phyloP scores from a whole-genome alignment of 2,329 filamentous ascomycete genomes.

The Arthrobotrys musiformis region DNA sequence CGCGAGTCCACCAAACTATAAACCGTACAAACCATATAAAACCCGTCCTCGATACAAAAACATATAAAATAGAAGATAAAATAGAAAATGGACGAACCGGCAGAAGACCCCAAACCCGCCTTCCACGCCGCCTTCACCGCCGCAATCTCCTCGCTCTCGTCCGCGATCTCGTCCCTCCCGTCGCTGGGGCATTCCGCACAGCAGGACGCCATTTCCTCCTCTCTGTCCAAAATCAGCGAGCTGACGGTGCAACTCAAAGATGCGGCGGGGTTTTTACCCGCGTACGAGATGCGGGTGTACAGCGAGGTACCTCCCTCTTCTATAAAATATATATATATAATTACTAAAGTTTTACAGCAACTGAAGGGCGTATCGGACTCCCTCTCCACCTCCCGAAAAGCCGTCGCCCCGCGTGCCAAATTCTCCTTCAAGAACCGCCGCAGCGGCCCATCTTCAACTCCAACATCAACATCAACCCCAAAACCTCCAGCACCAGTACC shows the following conservation, averaged over 20 bases:
- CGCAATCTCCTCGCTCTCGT: constrained; percentile 70
- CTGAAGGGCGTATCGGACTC: constrained; percentile 20
- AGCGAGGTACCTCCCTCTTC: constrained; percentile 70
- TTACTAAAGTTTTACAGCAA: constrained; percentile 1
- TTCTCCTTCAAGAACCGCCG: constrained; percentile 40
- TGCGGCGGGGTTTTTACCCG: constrained; percentile 80
- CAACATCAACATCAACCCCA: not conserved
- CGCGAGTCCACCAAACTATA: not conserved
- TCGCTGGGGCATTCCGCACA: constrained; percentile 75
- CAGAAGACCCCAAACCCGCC: not conserved
- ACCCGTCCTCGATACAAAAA: not conserved
- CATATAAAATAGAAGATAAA: not conserved
- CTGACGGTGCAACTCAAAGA: constrained; percentile 87
- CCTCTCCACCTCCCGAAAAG: constrained; percentile 4
- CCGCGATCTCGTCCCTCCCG: constrained; percentile 76
- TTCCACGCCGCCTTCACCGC: constrained; percentile 42
- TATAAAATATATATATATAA: not conserved
- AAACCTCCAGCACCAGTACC: not conserved
- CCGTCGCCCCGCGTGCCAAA: constrained; percentile 20
- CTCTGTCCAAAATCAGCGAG: constrained; percentile 80
- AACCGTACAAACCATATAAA: not conserved
- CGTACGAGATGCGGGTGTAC: constrained; percentile 90
- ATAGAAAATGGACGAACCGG: constrained; percentile 4
- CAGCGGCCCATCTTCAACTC: not conserved
- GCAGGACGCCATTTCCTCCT: constrained; percentile 81